These are phyloP conservation scores for Aspergillus wentii DNA, from an alignment of 495 filamentous ascomycete species.

Conservation along the genomic window DNA sequence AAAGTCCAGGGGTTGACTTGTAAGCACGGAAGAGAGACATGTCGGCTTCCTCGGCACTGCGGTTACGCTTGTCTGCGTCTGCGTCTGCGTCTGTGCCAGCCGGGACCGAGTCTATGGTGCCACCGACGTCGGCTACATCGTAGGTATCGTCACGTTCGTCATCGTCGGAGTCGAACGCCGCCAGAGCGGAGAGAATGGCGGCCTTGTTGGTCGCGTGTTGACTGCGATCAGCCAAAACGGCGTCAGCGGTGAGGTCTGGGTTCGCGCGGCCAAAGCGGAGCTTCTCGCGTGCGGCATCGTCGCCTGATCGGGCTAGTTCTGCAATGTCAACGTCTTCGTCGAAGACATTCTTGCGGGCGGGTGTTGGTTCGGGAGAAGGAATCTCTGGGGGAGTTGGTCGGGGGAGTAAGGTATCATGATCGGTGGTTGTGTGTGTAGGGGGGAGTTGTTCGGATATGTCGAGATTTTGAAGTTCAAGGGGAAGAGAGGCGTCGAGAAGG, in stretches of 20 bases:
- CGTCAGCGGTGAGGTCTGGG: conserved; percentile 58
- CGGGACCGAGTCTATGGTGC: conserved; percentile 63
- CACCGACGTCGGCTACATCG: conserved; percentile 85
- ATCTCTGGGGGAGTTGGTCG: conserved; percentile 33
- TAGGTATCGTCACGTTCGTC: conserved; percentile 98
- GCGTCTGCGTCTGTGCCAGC: conserved; percentile 35
- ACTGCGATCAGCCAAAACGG: conserved; percentile 44
- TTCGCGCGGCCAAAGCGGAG: conserved; percentile 75
- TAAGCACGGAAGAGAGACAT: conserved; percentile 62
- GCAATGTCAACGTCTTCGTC: conserved; percentile 76
- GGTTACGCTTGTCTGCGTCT: conserved; percentile 29
- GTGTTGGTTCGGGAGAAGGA: conserved; percentile 15
- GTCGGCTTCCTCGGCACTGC: conserved; percentile 34
- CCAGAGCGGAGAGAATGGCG: conserved; percentile 85
- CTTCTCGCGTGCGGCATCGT: conserved; percentile 43
- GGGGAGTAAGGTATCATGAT: conserved; percentile 30
- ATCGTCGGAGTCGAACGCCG: conserved; percentile 88
- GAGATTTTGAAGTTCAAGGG: conserved; percentile 40
- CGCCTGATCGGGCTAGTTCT: conserved; percentile 47
- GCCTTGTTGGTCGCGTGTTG: conserved; percentile 67
- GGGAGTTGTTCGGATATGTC: conserved; percentile 38
- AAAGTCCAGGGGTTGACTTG: conserved; percentile 54
- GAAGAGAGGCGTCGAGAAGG: conserved; percentile 77
- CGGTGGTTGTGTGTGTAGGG: conserved; percentile 11
- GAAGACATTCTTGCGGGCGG: conserved; percentile 60